phyloP scores from a whole-genome alignment of 768 basidiomycete species.

The Xerocomellus intermedius region DNA sequence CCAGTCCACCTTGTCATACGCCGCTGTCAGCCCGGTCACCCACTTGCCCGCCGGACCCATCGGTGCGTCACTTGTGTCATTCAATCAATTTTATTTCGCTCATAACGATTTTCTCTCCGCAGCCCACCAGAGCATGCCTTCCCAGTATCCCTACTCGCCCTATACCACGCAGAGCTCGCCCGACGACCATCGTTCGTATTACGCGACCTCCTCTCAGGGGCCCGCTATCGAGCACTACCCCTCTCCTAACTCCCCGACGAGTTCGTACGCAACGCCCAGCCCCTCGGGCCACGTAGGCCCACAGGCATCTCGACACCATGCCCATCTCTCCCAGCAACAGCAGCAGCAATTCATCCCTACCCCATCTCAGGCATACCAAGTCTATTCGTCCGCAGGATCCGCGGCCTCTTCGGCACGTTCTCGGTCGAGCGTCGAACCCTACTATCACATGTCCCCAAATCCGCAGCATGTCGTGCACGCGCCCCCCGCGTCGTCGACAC shows the following conservation, averaged over 20 bases:
- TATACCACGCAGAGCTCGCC: constrained; percentile 18
- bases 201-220: constrained; percentile 18
- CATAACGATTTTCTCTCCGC: constrained; percentile 9
- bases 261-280: constrained; percentile 20
- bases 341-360: constrained; percentile 46
- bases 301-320: constrained; percentile 18
- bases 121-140: constrained; percentile 19
- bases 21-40: constrained; percentile 21
- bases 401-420: constrained; percentile 25
- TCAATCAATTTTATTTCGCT: constrained; percentile 4
- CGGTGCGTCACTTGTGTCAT: constrained; percentile 23
- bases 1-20: constrained; percentile 25
- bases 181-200: constrained; percentile 28
- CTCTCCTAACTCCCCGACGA: constrained; percentile 17
- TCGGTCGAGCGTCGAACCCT: constrained; percentile 36
- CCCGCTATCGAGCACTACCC: constrained; percentile 22
- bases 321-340: constrained; percentile 16
- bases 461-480: constrained; percentile 32
- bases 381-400: constrained; percentile 32
- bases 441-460: constrained; percentile 41
- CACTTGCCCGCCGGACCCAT: constrained; percentile 24
- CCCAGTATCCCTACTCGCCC: constrained; percentile 20
- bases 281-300: constrained; percentile 14
- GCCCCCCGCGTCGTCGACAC: constrained; percentile 10
- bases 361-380: constrained; percentile 43